Evolutionary conservation across 768 basidiomycete genomes (phyloP), one percentile per base, ranked within the genome.

Genomic region (Clathrus columnatus): DNA sequence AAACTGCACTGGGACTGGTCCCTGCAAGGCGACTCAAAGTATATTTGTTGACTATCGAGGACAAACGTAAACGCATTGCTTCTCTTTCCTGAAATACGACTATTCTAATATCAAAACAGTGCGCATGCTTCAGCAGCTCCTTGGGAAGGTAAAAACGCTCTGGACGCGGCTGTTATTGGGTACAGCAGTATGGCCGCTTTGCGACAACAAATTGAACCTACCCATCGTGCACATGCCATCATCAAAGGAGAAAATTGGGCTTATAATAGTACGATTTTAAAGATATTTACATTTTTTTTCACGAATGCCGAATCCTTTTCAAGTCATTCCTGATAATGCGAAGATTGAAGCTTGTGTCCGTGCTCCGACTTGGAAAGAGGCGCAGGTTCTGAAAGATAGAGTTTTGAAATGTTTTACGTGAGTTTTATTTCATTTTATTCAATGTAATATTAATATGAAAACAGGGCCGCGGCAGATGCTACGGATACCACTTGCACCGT

Each of bases 121-220:
- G 87, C 88, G 3, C 88, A 89, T 64, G 87, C 87, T 4, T 82
- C 82, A 1, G 71, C 86, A 24, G 84, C 83, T 21, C 91, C 90
- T 23, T 91, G 90, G 89, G 85, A 91, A 66, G 90, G 89, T 1
- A 75, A 73, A 57, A 91, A 92, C 59, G 84, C 91, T 1, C 68
- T 91, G 14, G 91, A 94, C 63, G 91, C 91, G 0, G 90, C 89
- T n/a, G 86, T 91, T 5, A 74, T 90, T 2, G 85, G 86, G 3
- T 92, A 93, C 64, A 85, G 79, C 46, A 87, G 83, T 51, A 82
- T 93, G 23, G 82, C 87, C 0, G 81, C 82, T 7, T 74, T 94
- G 26, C 80, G 91, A 16, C 91, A 94, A 67, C 91, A 94, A 62
- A 74, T 91, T 17, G 75, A 77, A 53, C 87, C 91, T 0, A 82